A percentile compares a stretch with the other conserved stretches of the same genome.
Evolutionary conservation across 2,329 filamentous ascomycete genomes (phyloP).

Genomic region (Plenodomus lindquistii): DNA sequence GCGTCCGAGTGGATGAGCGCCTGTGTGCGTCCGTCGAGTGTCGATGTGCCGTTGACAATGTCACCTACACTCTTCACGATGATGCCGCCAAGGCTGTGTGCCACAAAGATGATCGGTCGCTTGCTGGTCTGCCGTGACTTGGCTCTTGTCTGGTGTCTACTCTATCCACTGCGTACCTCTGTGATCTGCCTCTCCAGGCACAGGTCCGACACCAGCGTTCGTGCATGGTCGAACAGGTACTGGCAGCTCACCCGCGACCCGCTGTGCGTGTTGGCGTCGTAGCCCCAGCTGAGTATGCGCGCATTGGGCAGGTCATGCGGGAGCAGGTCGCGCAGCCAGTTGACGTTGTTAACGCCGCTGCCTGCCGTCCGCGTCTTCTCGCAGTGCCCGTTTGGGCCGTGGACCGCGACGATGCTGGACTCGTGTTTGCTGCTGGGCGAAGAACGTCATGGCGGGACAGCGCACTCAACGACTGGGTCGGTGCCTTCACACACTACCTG

Average conservation of each 20-base stretch:
- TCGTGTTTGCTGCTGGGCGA: conserved; percentile 6
- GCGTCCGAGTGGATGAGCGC: conserved; percentile 45
- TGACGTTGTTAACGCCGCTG: conserved; percentile 14
- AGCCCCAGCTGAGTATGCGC: conserved; percentile 43
- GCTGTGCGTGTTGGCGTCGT: conserved; percentile 21
- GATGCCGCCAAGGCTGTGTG: conserved; percentile 41
- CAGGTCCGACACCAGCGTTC: neutral
- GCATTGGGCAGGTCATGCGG: conserved; percentile 32
- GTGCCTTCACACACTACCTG: conserved; percentile 15
- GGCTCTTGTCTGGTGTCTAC: conserved; percentile 13
- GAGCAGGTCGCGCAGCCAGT: conserved; percentile 31
- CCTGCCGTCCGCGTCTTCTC: conserved; percentile 28
- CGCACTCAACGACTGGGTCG: conserved; percentile 15
- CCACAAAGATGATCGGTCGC: conserved; percentile 39
- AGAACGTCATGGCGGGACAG: neutral
- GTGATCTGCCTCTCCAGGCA: conserved; percentile 18
- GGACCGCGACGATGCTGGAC: conserved; percentile 28
- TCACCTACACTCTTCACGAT: conserved; percentile 38
- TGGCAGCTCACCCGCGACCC: conserved; percentile 15
- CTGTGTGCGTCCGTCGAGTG: conserved; percentile 21
- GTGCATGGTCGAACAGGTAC: neutral
- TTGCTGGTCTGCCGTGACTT: conserved; percentile 28
- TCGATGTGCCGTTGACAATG: conserved; percentile 5
- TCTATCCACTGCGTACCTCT: neutral
- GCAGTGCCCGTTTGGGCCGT: conserved; percentile 29